Conservation (phyloP, 1,139 yeast genomes). For the Trichomonascaceae sp. region DNA sequence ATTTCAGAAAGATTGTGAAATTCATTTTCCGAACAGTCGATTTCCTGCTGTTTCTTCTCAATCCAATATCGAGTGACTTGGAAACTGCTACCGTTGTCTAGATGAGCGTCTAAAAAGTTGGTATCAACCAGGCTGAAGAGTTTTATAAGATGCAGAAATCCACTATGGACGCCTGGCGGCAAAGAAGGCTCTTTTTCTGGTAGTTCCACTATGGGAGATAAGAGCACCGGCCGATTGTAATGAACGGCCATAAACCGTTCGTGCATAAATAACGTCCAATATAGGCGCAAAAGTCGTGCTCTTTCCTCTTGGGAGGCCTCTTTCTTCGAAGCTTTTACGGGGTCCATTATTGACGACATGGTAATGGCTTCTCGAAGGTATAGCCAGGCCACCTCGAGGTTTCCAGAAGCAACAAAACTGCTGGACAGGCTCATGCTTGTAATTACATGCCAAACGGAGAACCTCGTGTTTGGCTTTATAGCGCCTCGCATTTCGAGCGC, state of each 20-base stretch:
- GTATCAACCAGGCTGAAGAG: slow-evolving; percentile 18
- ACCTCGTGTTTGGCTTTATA: slow-evolving; percentile 8
- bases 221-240: slow-evolving; percentile 14
- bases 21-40: slow-evolving; percentile 10
- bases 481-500: slow-evolving; percentile 15
- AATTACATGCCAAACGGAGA: slow-evolving; percentile 11
- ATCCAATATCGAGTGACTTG: slow-evolving; percentile 15
- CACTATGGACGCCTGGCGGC: slow-evolving; percentile 14
- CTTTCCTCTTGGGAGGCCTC: slow-evolving; percentile 8
- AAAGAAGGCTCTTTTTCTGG: slow-evolving; percentile 15
- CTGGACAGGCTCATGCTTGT: slow-evolving; percentile 15
- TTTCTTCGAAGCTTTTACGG: neutral
- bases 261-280: slow-evolving; percentile 21
- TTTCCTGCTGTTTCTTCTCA: slow-evolving; percentile 17
- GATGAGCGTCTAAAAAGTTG: slow-evolving; percentile 17
- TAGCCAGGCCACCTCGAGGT: slow-evolving; percentile 17
- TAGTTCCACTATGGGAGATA: slow-evolving; percentile 11
- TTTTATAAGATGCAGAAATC: slow-evolving; percentile 18
- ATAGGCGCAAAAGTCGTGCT: slow-evolving; percentile 16
- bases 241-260: slow-evolving; percentile 21
- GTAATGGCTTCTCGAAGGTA: slow-evolving; percentile 20
- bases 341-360: slow-evolving; percentile 13
- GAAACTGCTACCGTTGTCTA: slow-evolving; percentile 9
- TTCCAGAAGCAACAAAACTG: slow-evolving; percentile 14
- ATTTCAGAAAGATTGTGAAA: slow-evolving; percentile 15